Percentiles rank a stretch among this genome's conserved stretches.
Evolutionary conservation across 768 basidiomycete species (phyloP).

Genomic region (Mycena capillaripes): DNA sequence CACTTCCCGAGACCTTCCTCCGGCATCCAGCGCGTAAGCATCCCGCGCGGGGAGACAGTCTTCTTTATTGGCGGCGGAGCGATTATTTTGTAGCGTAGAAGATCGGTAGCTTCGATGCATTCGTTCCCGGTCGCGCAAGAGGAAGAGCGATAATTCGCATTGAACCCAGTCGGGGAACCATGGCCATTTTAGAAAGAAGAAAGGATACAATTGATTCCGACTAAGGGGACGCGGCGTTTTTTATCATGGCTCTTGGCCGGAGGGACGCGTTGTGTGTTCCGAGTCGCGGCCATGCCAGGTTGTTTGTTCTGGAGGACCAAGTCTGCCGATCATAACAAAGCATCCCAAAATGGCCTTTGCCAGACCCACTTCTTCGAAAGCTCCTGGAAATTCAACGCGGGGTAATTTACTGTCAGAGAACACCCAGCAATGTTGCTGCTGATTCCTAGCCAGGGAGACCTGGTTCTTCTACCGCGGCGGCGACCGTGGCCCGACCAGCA

Average conservation of each 20-base stretch:
- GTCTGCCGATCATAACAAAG: not conserved
- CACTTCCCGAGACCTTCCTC: too few relatives aligned
- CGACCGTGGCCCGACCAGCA: not conserved
- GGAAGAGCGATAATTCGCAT: conserved; percentile 67
- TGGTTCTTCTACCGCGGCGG: not conserved
- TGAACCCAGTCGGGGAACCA: conserved; percentile 27
- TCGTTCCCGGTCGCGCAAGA: conserved; percentile 44
- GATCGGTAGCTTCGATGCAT: conserved; percentile 45
- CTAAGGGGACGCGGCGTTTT: not conserved
- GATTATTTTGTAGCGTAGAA: conserved; percentile 57
- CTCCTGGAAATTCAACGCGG: conserved; percentile 13
- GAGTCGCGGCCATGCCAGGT: not conserved
- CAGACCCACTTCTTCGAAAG: conserved; percentile 17
- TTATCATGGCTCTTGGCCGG: not conserved
- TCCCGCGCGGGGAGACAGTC: conserved; percentile 34
- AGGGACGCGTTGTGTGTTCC: conserved; percentile 13
- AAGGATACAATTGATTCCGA: not conserved
- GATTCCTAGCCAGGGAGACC: conserved; percentile 21
- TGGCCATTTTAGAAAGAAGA: conserved; percentile 13
- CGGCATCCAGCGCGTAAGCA: conserved; percentile 35
- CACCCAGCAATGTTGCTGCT: not conserved
- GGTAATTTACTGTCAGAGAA: conserved; percentile 16
- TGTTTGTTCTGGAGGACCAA: not conserved
- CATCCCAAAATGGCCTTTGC: conserved; percentile 22
- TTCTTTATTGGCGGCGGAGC: conserved; percentile 33